Evolutionary conservation across 305 asterid species (phyloP).

Genomic region (Fraxinus nigra): DNA sequence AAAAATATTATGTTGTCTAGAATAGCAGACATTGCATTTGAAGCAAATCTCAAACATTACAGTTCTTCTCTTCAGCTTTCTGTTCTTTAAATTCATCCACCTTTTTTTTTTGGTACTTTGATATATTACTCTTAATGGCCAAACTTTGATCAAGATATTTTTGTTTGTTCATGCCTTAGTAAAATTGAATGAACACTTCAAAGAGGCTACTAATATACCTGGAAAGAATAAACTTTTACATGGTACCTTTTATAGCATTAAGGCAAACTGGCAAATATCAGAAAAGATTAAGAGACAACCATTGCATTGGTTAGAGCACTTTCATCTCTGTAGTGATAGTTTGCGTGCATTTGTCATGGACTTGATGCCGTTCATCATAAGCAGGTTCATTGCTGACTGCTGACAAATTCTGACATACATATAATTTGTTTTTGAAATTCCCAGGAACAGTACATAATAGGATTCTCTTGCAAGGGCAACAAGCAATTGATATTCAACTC

Average conservation of each 20-base stretch:
- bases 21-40: neutral
- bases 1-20: neutral
- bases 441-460: constrained; percentile 61
- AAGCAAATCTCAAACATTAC: constrained; percentile 6
- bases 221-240: neutral
- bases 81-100: neutral
- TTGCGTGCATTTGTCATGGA: constrained; percentile 10
- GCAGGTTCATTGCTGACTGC: constrained; percentile 13
- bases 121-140: neutral
- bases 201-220: constrained; percentile 1
- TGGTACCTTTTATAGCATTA: constrained; percentile 14
- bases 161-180: constrained; percentile 13
- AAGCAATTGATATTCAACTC: constrained; percentile 57
- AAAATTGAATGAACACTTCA: constrained; percentile 18
- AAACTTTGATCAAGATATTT: neutral
- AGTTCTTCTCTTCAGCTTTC: constrained; percentile 11
- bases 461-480: constrained; percentile 56
- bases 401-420: constrained; percentile 8
- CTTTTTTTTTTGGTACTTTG: neutral
- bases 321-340: neutral
- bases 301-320: constrained; percentile 12
- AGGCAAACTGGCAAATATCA: constrained; percentile 19
- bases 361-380: constrained; percentile 18
- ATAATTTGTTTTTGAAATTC: constrained; percentile 17
- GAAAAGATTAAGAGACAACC: neutral